Evolutionary conservation across 2,329 filamentous ascomycete species (phyloP), one percentile per base, ranked within the genome.

Genomic region (Nigrograna mackinnonii): DNA sequence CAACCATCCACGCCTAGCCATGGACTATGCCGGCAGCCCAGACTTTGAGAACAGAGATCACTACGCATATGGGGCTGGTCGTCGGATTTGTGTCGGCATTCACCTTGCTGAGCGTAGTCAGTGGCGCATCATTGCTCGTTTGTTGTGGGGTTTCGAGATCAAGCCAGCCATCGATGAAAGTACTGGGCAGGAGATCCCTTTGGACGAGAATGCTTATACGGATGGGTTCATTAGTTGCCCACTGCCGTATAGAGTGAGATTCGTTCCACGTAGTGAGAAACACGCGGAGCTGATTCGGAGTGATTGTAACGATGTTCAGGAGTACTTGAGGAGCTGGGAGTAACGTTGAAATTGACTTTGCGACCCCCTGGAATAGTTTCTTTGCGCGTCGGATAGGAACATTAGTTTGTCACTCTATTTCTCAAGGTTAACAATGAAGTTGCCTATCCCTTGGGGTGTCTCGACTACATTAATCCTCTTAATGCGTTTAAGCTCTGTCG

Each of bases 71-170:
- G 49, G 52, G 5, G 42, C 46, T 9, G 44, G 52, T 2, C 39
- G 46, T 6, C 69, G 79, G 6, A 70, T 81, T 35, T 83, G 80
- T 57, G 76, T 74, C 4, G 80, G 79, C 1, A 76, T 78, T 18
- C 74, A 79, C 41, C 64, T 82, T 14, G 79, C 79, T 4, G 79
- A 83, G 59, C 76, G 79, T 50, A 77, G 78, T 4, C 76, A 76
- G 2, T 82, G 76, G 68, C 76, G 82, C 50, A 77, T 73, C 0
- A 66, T 82, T 21, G 74, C 76, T 4, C 62, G 79, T 5, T 49
- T 82, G 20, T 60, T 83, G 19, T 82, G 79, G 76, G 78, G 67
- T 0, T 83, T 81, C 51, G 63, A 69, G 35, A 74, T 81, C 42
- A 53, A 65, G 41, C 70, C 65, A 22, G 64, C 55, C 4, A 31